phyloP scores from a whole-genome alignment of 805 yeast genomes.

The Saturnispora saitoi region DNA sequence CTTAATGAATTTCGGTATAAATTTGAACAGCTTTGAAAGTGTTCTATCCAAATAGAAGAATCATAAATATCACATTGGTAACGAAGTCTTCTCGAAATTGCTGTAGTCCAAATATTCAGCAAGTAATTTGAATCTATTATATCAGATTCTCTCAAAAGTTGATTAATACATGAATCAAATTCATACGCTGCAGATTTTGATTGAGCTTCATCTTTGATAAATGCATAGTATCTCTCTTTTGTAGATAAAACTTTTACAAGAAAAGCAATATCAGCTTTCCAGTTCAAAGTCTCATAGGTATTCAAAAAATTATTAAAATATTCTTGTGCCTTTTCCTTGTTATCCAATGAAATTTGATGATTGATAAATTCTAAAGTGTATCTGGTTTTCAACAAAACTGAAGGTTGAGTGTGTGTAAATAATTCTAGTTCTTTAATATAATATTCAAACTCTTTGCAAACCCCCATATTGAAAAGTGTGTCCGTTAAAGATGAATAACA shows the following conservation, averaged over 20 bases:
- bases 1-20: slow-evolving; percentile 14
- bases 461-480: slow-evolving; percentile 40
- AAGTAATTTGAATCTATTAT: background rate
- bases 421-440: slow-evolving; percentile 43
- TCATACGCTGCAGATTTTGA: background rate
- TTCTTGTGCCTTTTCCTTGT: slow-evolving; percentile 11
- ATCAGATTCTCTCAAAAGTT: background rate
- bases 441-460: slow-evolving; percentile 49
- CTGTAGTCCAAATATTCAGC: slow-evolving; percentile 1
- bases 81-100: slow-evolving; percentile 6
- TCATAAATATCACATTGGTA: background rate
- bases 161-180: slow-evolving; percentile 1
- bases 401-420: slow-evolving; percentile 27
- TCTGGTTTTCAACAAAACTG: slow-evolving; percentile 20
- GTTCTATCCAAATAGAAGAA: slow-evolving; percentile 2
- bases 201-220: background rate
- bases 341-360: slow-evolving; percentile 17
- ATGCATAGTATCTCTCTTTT: background rate
- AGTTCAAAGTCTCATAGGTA: background rate
- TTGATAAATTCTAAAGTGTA: slow-evolving; percentile 18
- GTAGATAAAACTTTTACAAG: background rate
- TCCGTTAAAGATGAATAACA: slow-evolving; percentile 35
- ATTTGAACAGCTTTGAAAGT: background rate
- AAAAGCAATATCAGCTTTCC: background rate
- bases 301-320: slow-evolving; percentile 4